A percentile compares a stretch with the other conserved stretches of the same genome.
Conservation (phyloP, 2,329 filamentous ascomycete species). For the Microthyrium microscopicum region DNA sequence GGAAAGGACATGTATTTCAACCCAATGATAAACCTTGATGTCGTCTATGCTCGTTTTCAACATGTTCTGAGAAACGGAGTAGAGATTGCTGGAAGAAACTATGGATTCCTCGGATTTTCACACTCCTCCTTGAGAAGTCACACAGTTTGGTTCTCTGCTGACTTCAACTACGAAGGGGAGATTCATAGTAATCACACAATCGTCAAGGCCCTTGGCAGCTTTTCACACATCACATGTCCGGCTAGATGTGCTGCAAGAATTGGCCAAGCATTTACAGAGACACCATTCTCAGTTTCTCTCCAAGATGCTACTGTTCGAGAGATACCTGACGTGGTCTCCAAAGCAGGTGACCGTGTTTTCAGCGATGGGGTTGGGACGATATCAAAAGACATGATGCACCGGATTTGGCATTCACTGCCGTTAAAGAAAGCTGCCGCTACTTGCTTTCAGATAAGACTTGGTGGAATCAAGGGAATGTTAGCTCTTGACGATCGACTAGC, state of each 20-base stretch:
- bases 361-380: slow-evolving; percentile 69
- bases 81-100: slow-evolving; percentile 43
- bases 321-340: slow-evolving; percentile 38
- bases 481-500: slow-evolving; percentile 45
- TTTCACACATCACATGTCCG: slow-evolving; percentile 33
- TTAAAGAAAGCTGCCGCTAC: slow-evolving; percentile 33
- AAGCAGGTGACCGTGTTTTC: slow-evolving; percentile 47
- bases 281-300: slow-evolving; percentile 23
- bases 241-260: slow-evolving; percentile 43
- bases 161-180: slow-evolving; percentile 23
- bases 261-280: slow-evolving; percentile 58
- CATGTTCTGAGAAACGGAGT: slow-evolving; percentile 42
- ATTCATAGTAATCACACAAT: slow-evolving; percentile 26
- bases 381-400: slow-evolving; percentile 38
- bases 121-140: slow-evolving; percentile 61
- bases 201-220: slow-evolving; percentile 30
- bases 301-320: slow-evolving; percentile 14
- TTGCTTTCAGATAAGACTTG: slow-evolving; percentile 58
- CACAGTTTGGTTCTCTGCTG: slow-evolving; percentile 49
- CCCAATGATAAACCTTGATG: slow-evolving; percentile 28
- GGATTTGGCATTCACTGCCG: background rate
- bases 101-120: slow-evolving; percentile 58
- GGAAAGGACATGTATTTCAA: slow-evolving; percentile 46
- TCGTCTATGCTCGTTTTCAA: slow-evolving; percentile 45
- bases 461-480: slow-evolving; percentile 66